Conservation (phyloP, 768 basidiomycete species). For the Clathrus columnatus region DNA sequence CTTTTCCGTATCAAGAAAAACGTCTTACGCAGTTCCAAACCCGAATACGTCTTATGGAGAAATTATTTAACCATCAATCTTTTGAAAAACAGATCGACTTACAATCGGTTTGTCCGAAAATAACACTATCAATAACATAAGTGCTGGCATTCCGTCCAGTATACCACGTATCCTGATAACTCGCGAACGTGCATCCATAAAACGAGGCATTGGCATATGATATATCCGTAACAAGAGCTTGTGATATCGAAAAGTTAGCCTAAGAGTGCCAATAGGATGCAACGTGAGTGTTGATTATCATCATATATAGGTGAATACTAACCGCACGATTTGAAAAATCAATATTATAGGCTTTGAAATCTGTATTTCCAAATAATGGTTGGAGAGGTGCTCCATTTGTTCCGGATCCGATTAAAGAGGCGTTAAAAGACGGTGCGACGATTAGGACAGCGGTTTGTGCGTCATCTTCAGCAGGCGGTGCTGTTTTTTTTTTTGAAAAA, state of each 20-base stretch:
- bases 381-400: conserved; percentile 48
- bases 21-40: conserved; percentile 47
- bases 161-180: conserved; percentile 61
- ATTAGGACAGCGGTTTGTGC: conserved; percentile 50
- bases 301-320: conserved; percentile 15
- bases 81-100: conserved; percentile 15
- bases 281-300: not conserved
- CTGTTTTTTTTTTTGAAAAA: conserved; percentile 19
- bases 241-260: conserved; percentile 52
- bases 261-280: conserved; percentile 17
- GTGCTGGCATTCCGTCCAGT: conserved; percentile 50
- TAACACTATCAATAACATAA: conserved; percentile 51
- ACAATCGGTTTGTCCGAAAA: conserved; percentile 62
- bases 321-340: conserved; percentile 63
- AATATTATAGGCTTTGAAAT: conserved; percentile 61
- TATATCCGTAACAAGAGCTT: conserved; percentile 53
- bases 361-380: conserved; percentile 40
- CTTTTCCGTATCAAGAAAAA: not conserved
- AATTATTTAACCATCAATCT: not conserved
- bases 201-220: conserved; percentile 62
- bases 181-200: conserved; percentile 52
- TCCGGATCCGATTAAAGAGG: conserved; percentile 51
- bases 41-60: conserved; percentile 43
- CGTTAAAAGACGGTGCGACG: conserved; percentile 47
- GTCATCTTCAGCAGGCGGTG: conserved; percentile 30